These are phyloP conservation scores for Diphasiastrum complanatum DNA, from an alignment of 83 land plant species.

Conservation along the genomic window DNA sequence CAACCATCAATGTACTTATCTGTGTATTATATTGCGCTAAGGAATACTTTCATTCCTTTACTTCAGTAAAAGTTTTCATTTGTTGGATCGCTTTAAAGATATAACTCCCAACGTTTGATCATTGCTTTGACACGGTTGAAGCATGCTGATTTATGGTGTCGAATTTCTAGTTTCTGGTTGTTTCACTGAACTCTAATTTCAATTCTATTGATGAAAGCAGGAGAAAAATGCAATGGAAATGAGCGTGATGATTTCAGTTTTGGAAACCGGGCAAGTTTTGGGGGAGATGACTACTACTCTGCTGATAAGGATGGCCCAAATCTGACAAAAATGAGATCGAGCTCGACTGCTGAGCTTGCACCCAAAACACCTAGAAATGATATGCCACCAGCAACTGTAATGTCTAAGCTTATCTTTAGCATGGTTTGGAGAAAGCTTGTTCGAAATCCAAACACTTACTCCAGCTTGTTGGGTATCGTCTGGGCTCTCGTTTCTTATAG, in stretches of 20 bases:
- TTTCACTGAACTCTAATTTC: too few species aligned
- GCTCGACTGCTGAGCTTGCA: slow-evolving; percentile 33
- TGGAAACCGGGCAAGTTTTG: slow-evolving; percentile 25
- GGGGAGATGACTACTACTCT: slow-evolving; percentile 16
- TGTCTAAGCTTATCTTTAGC: slow-evolving; percentile 51
- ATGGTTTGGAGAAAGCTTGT: slow-evolving; percentile 72
- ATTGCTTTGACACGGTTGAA: too few species aligned
- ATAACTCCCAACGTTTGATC: too few species aligned
- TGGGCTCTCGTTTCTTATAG: slow-evolving; percentile 55
- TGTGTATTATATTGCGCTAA: too few species aligned
- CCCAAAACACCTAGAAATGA: slow-evolving; percentile 20
- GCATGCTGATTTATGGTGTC: too few species aligned
- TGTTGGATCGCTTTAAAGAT: too few species aligned
- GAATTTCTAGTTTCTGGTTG: too few species aligned
- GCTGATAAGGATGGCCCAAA: slow-evolving; percentile 40
- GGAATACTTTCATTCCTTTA: too few species aligned
- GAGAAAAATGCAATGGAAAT: background rate
- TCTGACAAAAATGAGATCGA: slow-evolving; percentile 52
- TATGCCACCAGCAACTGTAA: slow-evolving; percentile 59
- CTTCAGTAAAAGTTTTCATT: too few species aligned
- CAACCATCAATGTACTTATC: too few species aligned
- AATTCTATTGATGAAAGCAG: background rate
- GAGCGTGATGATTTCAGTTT: slow-evolving; percentile 43
- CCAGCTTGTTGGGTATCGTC: slow-evolving; percentile 41
- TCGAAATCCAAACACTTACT: slow-evolving; percentile 57